These are phyloP conservation scores for Botrytis galanthina DNA, from an alignment of 2,329 filamentous ascomycete genomes.

Conservation along the genomic window DNA sequence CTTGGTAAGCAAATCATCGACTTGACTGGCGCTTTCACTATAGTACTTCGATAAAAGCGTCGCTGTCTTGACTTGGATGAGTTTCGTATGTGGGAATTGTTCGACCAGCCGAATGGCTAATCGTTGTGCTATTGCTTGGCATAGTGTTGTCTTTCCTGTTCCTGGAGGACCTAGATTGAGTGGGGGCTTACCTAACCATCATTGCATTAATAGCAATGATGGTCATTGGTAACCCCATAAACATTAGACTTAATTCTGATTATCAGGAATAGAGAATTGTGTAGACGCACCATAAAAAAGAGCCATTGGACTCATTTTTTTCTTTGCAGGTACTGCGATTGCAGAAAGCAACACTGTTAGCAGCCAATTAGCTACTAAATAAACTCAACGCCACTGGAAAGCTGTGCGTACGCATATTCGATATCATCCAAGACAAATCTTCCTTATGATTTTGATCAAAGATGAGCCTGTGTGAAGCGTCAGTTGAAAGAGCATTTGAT, in stretches of 20 bases:
- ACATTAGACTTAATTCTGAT: not conserved
- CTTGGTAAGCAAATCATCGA: constrained; percentile 44
- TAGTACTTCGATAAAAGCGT: constrained; percentile 48
- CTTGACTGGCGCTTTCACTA: constrained; percentile 46
- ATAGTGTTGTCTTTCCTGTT: constrained; percentile 90
- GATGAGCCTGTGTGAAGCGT: constrained; percentile 31
- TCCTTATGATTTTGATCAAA: constrained; percentile 36
- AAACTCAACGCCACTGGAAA: not conserved
- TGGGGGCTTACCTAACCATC: not conserved
- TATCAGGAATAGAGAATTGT: not conserved
- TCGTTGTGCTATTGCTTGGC: constrained; percentile 83
- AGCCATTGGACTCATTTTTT: constrained; percentile 84
- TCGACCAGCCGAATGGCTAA: constrained; percentile 46
- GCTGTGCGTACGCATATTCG: constrained; percentile 31
- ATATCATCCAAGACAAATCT: constrained; percentile 35
- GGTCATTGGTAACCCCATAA: not conserved
- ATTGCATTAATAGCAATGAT: not conserved
- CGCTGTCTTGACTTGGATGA: constrained; percentile 48
- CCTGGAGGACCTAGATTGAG: constrained; percentile 51
- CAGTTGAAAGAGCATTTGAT: not conserved
- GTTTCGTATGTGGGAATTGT: constrained; percentile 39
- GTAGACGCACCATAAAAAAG: constrained; percentile 74
- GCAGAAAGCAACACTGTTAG: constrained; percentile 29
- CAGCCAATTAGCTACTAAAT: not conserved
- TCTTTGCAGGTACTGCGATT: constrained; percentile 64